Percentiles rank a stretch among this genome's conserved stretches.
phyloP scores from a whole-genome alignment of 1,284 basidiomycete species.

The Moesziomyces antarcticus region DNA sequence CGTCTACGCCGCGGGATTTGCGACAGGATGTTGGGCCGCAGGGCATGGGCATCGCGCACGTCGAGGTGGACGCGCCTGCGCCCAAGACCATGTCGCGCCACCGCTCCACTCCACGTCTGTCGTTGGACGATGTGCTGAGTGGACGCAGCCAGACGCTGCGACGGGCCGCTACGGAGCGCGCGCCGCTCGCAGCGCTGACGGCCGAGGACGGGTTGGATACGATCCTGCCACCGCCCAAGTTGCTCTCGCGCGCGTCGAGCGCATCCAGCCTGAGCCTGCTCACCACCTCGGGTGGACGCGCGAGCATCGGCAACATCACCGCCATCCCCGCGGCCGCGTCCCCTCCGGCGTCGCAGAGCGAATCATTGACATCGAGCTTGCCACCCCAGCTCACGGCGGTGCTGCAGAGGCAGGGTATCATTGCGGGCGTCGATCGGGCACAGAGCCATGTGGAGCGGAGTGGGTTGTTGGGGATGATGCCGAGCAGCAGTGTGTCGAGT shows the following conservation, averaged over 20 bases:
- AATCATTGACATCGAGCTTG: constrained; percentile 32
- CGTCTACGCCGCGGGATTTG: constrained; percentile 18
- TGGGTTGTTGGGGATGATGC: constrained; percentile 59
- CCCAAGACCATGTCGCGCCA: constrained; percentile 28
- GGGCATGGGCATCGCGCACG: constrained; percentile 30
- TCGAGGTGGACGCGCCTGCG: constrained; percentile 2
- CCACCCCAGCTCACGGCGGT: constrained; percentile 40
- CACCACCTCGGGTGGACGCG: constrained; percentile 51
- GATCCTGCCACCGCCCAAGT: constrained; percentile 41
- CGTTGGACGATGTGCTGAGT: constrained; percentile 43
- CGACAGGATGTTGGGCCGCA: constrained; percentile 31
- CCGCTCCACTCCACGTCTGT: constrained; percentile 35
- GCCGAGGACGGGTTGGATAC: constrained; percentile 41
- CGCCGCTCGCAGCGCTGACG: constrained; percentile 5
- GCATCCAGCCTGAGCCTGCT: constrained; percentile 49
- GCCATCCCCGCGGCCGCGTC: constrained; percentile 12
- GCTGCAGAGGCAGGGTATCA: constrained; percentile 51
- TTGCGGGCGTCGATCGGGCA: constrained; percentile 18
- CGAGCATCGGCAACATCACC: constrained; percentile 43
- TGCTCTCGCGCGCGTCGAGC: constrained; percentile 47
- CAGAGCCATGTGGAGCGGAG: constrained; percentile 3
- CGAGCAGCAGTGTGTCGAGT: constrained; percentile 57
- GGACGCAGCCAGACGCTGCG: constrained; percentile 33
- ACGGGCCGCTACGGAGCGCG: constrained; percentile 35
- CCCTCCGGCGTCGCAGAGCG: constrained; percentile 1